These are phyloP conservation scores for Melocanna baccifera DNA, from an alignment of 176 grass and related monocot species.

Conservation along the genomic window DNA sequence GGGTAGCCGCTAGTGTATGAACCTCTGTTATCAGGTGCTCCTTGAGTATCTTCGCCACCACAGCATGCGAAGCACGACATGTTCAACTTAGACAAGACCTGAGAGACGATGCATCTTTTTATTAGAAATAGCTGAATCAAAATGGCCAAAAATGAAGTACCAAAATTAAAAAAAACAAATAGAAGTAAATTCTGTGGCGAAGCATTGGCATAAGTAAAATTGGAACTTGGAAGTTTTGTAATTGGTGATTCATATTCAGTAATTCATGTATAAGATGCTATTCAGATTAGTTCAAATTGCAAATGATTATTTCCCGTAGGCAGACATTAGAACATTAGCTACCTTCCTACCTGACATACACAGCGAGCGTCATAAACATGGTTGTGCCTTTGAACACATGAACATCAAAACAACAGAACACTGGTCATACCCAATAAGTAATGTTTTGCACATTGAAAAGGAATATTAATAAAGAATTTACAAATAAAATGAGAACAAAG, in stretches of 20 bases:
- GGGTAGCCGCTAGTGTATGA: slow-evolving; percentile 23
- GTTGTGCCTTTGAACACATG: not conserved
- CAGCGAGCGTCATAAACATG: not conserved
- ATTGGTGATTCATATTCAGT: not conserved
- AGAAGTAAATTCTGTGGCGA: not conserved
- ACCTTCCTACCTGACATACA: not conserved
- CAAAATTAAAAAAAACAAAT: not conserved
- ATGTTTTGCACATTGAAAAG: not conserved
- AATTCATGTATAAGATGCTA: not conserved
- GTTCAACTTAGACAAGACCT: slow-evolving; percentile 3
- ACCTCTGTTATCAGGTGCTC: slow-evolving; percentile 34
- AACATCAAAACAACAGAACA: not conserved
- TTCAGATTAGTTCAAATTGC: not conserved
- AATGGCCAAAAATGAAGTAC: not conserved
- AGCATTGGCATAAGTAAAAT: not conserved
- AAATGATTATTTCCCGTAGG: not conserved
- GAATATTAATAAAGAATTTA: not conserved
- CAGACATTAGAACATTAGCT: not conserved
- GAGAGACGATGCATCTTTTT: not conserved
- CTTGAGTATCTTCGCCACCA: slow-evolving; percentile 23
- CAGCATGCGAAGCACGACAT: slow-evolving; percentile 42
- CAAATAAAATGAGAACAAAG: slow-evolving; percentile 4
- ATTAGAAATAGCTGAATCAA: not conserved
- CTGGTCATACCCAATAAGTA: not conserved
- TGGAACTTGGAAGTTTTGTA: not conserved